These are phyloP conservation scores for Candida andamanensis DNA, from an alignment of 805 yeast species.

Conservation along the genomic window DNA sequence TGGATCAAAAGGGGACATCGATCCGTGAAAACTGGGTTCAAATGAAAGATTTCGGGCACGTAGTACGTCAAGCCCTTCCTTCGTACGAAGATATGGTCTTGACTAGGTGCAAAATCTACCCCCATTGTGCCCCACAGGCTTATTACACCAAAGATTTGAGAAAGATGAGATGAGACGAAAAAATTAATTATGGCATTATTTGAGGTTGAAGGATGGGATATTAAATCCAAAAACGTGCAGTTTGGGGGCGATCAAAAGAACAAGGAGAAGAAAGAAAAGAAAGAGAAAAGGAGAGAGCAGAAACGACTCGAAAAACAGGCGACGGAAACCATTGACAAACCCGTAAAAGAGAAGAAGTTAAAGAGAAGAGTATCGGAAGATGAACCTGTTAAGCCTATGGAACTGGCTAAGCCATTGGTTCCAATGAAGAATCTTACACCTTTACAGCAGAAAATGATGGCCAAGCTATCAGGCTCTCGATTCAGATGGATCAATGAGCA, in stretches of 20 bases:
- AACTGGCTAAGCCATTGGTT: slow-evolving; percentile 4
- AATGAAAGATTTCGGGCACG: slow-evolving; percentile 30
- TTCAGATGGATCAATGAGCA: slow-evolving; percentile 98
- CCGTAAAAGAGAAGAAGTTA: slow-evolving; percentile 6
- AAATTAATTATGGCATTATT: slow-evolving; percentile 55
- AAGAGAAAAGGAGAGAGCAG: slow-evolving; percentile 10
- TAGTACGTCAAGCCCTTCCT: slow-evolving; percentile 19
- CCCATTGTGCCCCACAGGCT: not conserved
- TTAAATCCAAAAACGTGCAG: slow-evolving; percentile 50
- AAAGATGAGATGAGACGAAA: slow-evolving; percentile 6
- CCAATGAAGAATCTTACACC: slow-evolving; percentile 57
- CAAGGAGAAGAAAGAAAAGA: slow-evolving; percentile 23
- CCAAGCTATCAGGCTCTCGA: slow-evolving; percentile 88
- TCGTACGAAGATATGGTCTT: slow-evolving; percentile 29
- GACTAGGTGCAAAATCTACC: slow-evolving; percentile 30
- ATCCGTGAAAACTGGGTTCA: slow-evolving; percentile 20
- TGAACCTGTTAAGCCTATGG: slow-evolving; percentile 5
- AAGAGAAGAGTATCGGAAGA: slow-evolving; percentile 4
- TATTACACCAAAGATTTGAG: too few relatives aligned
- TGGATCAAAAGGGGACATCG: slow-evolving; percentile 22
- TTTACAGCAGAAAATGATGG: slow-evolving; percentile 91
- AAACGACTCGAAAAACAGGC: slow-evolving; percentile 5
- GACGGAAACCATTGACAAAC: slow-evolving; percentile 4
- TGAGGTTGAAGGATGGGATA: slow-evolving; percentile 78
- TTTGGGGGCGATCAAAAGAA: slow-evolving; percentile 28